Evolutionary conservation across 139 green algal genomes (phyloP).

Genomic region (Spirogloea muscicola): DNA sequence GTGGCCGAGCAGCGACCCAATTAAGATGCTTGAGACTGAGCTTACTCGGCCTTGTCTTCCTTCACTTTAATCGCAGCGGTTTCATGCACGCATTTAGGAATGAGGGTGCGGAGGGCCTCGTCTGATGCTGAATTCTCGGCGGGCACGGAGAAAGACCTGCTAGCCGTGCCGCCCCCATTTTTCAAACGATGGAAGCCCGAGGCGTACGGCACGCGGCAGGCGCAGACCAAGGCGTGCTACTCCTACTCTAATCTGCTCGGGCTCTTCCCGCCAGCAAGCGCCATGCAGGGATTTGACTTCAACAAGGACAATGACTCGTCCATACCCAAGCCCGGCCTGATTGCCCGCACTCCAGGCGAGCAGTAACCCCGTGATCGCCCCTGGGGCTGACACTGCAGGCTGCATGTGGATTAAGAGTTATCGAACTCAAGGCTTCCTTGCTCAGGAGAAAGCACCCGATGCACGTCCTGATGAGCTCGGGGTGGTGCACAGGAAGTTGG

Average conservation of each 20-base stretch:
- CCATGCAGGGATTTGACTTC: constrained; percentile 14
- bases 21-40: too few relatives aligned
- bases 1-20: too few relatives aligned
- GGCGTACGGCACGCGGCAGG: neutral
- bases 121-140: neutral
- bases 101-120: neutral
- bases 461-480: neutral
- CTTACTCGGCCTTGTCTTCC: too few relatives aligned
- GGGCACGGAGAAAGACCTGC: neutral
- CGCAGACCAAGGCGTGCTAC: constrained; percentile 13
- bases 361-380: neutral
- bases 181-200: neutral
- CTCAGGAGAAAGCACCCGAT: neutral
- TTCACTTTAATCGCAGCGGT: too few relatives aligned
- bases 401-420: neutral
- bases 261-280: neutral
- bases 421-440: neutral
- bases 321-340: constrained; percentile 8
- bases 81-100: too few relatives aligned
- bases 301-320: constrained; percentile 18
- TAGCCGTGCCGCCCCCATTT: neutral
- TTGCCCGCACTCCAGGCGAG: neutral
- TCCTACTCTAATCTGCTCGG: constrained; percentile 8
- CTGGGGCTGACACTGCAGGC: neutral
- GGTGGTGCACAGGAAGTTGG: constrained; percentile 8